These are phyloP conservation scores for Phytophthora aleatoria DNA, from an alignment of 352 stramenopile species.

Conservation along the genomic window DNA sequence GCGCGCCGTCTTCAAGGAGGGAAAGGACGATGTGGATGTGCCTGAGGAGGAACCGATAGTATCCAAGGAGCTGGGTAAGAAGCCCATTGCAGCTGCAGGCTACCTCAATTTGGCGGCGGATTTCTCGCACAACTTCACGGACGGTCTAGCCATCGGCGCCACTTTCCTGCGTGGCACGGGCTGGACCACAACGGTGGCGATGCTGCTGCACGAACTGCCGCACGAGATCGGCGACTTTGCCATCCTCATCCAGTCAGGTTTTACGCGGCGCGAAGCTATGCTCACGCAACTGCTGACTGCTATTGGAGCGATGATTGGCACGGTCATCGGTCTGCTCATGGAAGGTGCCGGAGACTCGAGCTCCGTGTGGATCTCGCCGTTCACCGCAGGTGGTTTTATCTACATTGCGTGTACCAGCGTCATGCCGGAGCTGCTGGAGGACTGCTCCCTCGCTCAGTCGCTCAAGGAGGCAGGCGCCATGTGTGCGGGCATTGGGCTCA, in stretches of 20 bases:
- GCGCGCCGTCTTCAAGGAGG: slow-evolving; percentile 34
- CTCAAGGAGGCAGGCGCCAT: slow-evolving; percentile 73
- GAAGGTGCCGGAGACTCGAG: slow-evolving; percentile 70
- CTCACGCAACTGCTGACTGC: slow-evolving; percentile 91
- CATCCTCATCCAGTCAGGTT: slow-evolving; percentile 91
- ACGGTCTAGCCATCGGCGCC: slow-evolving; percentile 92
- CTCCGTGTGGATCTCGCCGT: slow-evolving; percentile 82
- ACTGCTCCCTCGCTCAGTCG: slow-evolving; percentile 75
- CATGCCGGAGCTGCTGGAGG: slow-evolving; percentile 91
- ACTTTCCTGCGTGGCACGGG: slow-evolving; percentile 83
- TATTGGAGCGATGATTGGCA: slow-evolving; percentile 90
- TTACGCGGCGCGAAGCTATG: slow-evolving; percentile 90
- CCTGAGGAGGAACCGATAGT: slow-evolving; percentile 23
- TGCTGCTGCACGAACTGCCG: slow-evolving; percentile 91
- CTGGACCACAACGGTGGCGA: slow-evolving; percentile 87
- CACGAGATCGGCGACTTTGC: slow-evolving; percentile 94
- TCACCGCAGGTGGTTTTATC: slow-evolving; percentile 91
- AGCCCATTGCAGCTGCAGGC: slow-evolving; percentile 75
- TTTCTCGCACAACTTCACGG: slow-evolving; percentile 94
- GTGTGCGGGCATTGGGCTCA: slow-evolving; percentile 73
- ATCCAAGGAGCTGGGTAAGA: slow-evolving; percentile 19
- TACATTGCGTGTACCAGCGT: slow-evolving; percentile 93
- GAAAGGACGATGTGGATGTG: slow-evolving; percentile 35
- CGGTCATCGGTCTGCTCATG: slow-evolving; percentile 82
- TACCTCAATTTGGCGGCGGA: slow-evolving; percentile 93